Evolutionary conservation across 805 yeast genomes (phyloP), one percentile per base, ranked within the genome.

Genomic region (Suhomyces faveliae): DNA sequence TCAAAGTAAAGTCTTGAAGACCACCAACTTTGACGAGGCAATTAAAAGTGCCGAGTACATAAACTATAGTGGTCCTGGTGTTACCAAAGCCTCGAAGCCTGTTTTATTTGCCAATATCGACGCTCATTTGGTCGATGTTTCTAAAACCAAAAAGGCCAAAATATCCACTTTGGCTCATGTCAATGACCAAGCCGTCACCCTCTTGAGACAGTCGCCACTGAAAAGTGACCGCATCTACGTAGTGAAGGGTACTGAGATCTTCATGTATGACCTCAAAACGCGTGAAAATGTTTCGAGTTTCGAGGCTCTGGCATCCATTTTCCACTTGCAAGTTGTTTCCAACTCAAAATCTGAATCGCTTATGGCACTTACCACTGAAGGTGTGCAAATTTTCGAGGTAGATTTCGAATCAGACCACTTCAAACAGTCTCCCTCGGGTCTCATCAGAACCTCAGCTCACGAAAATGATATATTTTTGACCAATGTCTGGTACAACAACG

Each of bases 201-300:
- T 64, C 41, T 58, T 76, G 11, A 54, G 66, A 21, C 71, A 66
- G 50, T 72, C 70, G 15, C 58, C 60, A 21, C 43, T 52, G 19
- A 38, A 63, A 29, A 54, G 60, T 5, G 73, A 70, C 19, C 50
- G 71, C 6, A 40, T 74, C 15, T 71, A 70, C 15, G 20, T 37
- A 2, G 23, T 17, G 12, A 21, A 25, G 30, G 41, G 35, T 10
- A 17, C 33, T 24, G 30, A 57, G 7, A 60, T 76, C n/a, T 68
- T 61, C 57, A 42, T 71, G 52, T 48, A 74, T 57, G 55, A 71
- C 50, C 19, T 63, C 51, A 24, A 63, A 50, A 51, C 62, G 52
- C 51, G 60, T 61, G 52, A 43, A 38, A 56, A 62, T 12, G 53
- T 61, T 0, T 64, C 64, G 35, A 69, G 73, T 7, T 48, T 70